Evolutionary conservation across 441 rosid genomes (phyloP).

Genomic region (Dalechampia spathulata): DNA sequence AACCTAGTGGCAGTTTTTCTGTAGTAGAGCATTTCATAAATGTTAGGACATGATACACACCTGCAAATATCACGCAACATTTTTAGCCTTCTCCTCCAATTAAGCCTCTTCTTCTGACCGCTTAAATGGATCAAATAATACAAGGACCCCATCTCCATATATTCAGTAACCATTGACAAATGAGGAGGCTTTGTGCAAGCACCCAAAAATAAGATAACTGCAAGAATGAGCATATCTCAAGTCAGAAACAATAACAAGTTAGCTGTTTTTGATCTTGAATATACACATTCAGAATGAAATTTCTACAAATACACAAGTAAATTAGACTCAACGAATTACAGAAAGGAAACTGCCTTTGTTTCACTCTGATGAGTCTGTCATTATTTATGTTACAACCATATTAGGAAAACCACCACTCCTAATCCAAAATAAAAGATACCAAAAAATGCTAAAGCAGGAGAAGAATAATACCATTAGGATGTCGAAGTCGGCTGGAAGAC

Average conservation of each 20-base stretch:
- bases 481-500: constrained; percentile 82
- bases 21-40: too few relatives aligned
- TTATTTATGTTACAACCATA: too few relatives aligned
- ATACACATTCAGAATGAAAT: too few relatives aligned
- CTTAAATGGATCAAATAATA: constrained; percentile 78
- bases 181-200: constrained; percentile 93
- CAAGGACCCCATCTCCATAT: constrained; percentile 97
- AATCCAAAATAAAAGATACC: too few relatives aligned
- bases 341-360: too few relatives aligned
- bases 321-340: too few relatives aligned
- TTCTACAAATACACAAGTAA: too few relatives aligned
- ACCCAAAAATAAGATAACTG: constrained; percentile 96
- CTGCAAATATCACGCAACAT: constrained; percentile 98
- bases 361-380: too few relatives aligned
- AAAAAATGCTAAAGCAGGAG: constrained; percentile 12
- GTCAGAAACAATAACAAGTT: background rate
- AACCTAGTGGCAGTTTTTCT: too few relatives aligned
- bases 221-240: constrained; percentile 18
- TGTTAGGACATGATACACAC: constrained; percentile 25
- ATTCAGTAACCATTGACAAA: constrained; percentile 91
- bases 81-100: constrained; percentile 84
- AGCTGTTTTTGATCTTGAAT: too few relatives aligned
- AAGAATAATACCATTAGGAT: constrained; percentile 81
- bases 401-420: too few relatives aligned
- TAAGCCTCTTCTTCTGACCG: constrained; percentile 86